Conservation (phyloP, 257 asterid species). For the Anisodus tanguticus region DNA sequence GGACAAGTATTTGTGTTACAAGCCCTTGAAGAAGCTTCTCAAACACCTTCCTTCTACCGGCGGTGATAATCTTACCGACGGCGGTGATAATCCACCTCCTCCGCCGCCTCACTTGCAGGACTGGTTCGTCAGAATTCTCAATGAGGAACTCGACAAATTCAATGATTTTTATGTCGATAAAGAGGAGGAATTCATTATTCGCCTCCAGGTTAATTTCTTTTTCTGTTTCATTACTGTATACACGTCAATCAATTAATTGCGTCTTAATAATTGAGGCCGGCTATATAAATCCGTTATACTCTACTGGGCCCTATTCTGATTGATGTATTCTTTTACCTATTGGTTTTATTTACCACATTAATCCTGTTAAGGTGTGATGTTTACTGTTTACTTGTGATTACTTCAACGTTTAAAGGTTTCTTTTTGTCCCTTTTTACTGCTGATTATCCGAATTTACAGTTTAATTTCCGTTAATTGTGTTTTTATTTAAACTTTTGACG, state of each 20-base stretch:
- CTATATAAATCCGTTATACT: neutral
- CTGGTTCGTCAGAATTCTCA: conserved; percentile 73
- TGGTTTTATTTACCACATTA: neutral
- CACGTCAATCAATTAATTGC: neutral
- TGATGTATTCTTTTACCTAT: neutral
- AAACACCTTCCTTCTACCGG: conserved; percentile 50
- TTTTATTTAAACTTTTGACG: neutral
- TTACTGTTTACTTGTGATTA: neutral
- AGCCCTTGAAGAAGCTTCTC: conserved; percentile 81
- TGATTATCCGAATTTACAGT: neutral
- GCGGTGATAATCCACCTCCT: conserved; percentile 37
- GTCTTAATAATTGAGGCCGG: neutral
- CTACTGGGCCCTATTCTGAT: neutral
- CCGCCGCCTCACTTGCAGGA: conserved; percentile 54
- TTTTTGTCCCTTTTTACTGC: neutral
- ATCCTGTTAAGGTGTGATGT: neutral
- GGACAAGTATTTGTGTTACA: conserved; percentile 82
- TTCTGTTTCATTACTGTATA: neutral
- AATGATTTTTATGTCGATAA: conserved; percentile 94
- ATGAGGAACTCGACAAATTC: conserved; percentile 80
- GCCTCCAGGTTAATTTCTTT: conserved; percentile 63
- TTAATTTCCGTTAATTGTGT: neutral
- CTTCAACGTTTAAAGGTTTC: neutral
- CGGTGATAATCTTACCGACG: conserved; percentile 19
- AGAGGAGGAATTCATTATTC: conserved; percentile 90